Evolutionary conservation across 169 alveolate species (phyloP), one percentile per base, ranked within the genome.

Genomic region (Plasmodium cynomolgi): DNA sequence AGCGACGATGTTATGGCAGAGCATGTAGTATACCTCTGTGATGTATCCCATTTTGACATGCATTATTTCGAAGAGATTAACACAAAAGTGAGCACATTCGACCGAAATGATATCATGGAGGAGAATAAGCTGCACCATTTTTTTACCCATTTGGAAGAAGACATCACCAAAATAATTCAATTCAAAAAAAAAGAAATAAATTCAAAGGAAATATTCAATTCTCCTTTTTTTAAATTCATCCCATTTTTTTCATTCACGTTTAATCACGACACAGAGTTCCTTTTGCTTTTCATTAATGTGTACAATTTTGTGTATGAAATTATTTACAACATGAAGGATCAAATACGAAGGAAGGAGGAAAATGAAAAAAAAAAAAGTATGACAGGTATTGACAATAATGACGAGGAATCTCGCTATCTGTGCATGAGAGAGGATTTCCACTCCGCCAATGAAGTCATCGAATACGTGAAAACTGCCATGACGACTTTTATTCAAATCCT

Each of bases 221-320:
- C 29, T 6, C 88, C 68, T 20, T 88, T 88, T 26, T 88, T 88
- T 41, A 56, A 81, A 3, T 88, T 88, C 47, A 54, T 88, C 9
- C 44, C 82, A 20, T 88, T 44, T 80, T 88, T 88, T 68, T 79
- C 90, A 9, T 88, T 79, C 72, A 88, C 81, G 8, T 58, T 39
- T 88, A 34, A 62, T 8, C 86, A 79, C 31, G 94, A 88, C 47
- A 88, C 94, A 15, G 62, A 79, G 37, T 88, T 88, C 54, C 80
- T 88, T 20, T 15, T 88, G 8, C 81, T 88, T 58, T 88, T 79
- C n/a, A 88, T 88, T 26, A 88, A 88, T 29, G 82, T 88, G 15
- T 88, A 88, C 26, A 88, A 88, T 68, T 79, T 88, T 58, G 47
- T 88, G 29, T 88, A 88, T 31, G 94, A 88, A 79, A 88, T 88